phyloP scores from a whole-genome alignment of 192 early-diverging fungal species.

The Backusella westeae region DNA sequence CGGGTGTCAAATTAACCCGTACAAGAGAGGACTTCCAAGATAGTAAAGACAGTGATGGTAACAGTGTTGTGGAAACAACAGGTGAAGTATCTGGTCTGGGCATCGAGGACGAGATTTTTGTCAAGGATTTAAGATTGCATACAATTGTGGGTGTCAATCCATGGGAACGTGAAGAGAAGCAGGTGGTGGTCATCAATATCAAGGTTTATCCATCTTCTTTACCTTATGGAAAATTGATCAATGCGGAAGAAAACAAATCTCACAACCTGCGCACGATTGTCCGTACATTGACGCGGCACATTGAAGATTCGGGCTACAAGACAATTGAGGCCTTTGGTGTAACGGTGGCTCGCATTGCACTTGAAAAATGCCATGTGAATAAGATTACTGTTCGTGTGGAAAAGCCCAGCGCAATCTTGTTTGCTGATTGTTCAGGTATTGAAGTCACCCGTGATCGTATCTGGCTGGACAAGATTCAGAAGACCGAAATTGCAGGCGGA shows the following conservation, averaged over 20 bases:
- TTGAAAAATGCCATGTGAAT: constrained; percentile 79
- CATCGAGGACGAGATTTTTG: constrained; percentile 77
- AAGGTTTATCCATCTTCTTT: constrained; percentile 58
- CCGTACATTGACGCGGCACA: constrained; percentile 69
- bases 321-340: constrained; percentile 95
- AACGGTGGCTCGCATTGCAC: constrained; percentile 72
- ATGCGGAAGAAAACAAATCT: constrained; percentile 63
- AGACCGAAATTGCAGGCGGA: constrained; percentile 29
- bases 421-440: constrained; percentile 86
- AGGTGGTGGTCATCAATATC: constrained; percentile 80
- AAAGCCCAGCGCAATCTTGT: constrained; percentile 92
- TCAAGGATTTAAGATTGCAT: constrained; percentile 74
- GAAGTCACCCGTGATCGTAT: constrained; percentile 78
- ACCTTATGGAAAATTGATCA: constrained; percentile 9
- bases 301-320: constrained; percentile 86
- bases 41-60: neutral
- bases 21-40: constrained; percentile 51
- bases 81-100: constrained; percentile 41
- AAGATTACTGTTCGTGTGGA: constrained; percentile 90
- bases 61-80: constrained; percentile 30
- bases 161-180: constrained; percentile 95
- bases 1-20: constrained; percentile 86
- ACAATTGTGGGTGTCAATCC: constrained; percentile 95
- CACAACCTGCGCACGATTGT: constrained; percentile 92
- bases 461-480: constrained; percentile 24